Evolutionary conservation across 148 eudicot species (phyloP), one percentile per base, ranked within the genome.

Genomic region (Fagopyrum homotropicum): DNA sequence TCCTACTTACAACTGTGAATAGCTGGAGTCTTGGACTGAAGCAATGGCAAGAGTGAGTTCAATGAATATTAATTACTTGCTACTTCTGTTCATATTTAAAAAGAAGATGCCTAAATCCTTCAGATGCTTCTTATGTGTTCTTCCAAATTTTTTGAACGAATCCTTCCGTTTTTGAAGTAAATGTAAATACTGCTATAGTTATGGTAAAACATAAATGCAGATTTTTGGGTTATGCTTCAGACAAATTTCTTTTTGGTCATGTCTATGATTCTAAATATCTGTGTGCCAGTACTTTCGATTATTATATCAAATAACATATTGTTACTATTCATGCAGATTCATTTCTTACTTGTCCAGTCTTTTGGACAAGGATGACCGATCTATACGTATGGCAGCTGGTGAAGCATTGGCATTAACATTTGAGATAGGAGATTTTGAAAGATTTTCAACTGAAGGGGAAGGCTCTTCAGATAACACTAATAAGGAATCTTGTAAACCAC

Each of bases 371-470:
- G 96, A 94, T 66, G 97, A 94, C 74, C 83, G 96, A 73, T 75
- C 88, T 45, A 80, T 92, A 50, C 98, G 97, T 45, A 89, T 94
- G 70, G 98, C 93, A 14, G 97, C 91, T 79, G 97, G 96, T 50
- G 93, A 94, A 85, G 97, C 97, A 61, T 88, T 94, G 76, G 90
- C 96, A 48, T 85, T 92, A 75, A 82, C 89, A 47, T 94, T 87
- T 80, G 97, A 94, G 81, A 71, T 84, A 3, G 97, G 91, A 52
- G 80, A 82, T 66, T 83, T 90, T 72, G 96, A 91, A 49, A 90
- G 88, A 77, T 81, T 86, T 73, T 82, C 81, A 55, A 75, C 79
- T 74, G 90, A 85, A 51, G 66, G 74, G 60, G 19, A 15, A 7
- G 17, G 6, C 19, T n/a, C n/a, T 55, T 15, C n/a, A 77, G 85